Evolutionary conservation across 306 rosid genomes (phyloP).

Genomic region (Casuarina glauca): DNA sequence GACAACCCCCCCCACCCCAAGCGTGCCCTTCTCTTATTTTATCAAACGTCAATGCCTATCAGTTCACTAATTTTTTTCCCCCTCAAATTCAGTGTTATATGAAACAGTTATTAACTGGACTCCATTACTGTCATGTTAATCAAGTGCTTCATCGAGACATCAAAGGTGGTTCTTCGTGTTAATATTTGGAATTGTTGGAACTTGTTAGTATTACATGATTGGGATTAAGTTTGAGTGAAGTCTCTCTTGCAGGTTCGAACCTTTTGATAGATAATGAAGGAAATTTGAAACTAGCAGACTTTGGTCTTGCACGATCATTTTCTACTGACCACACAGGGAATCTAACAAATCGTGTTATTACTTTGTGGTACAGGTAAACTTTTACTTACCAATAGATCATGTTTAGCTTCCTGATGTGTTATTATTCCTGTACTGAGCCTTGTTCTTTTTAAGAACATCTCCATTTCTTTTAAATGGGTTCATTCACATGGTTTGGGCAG

Average conservation of each 20-base stretch:
- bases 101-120: slow-evolving; percentile 71
- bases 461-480: not conserved
- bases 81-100: slow-evolving; percentile 53
- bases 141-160: slow-evolving; percentile 79
- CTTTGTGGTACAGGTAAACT: slow-evolving; percentile 70
- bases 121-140: slow-evolving; percentile 67
- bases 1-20: no score
- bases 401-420: not conserved
- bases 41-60: not conserved
- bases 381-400: not conserved
- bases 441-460: not conserved
- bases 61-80: not conserved
- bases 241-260: slow-evolving; percentile 60
- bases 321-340: slow-evolving; percentile 55
- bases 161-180: slow-evolving; percentile 41
- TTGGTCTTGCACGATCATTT: slow-evolving; percentile 65
- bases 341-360: slow-evolving; percentile 70
- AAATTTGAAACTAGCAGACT: slow-evolving; percentile 68
- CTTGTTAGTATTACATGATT: slow-evolving; percentile 15
- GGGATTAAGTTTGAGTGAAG: slow-evolving; percentile 6
- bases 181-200: slow-evolving; percentile 4
- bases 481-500: slow-evolving; percentile 38
- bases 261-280: slow-evolving; percentile 78
- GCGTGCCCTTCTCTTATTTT: not conserved
- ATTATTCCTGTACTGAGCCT: not conserved